These are phyloP conservation scores for Cryptococcus jaspeensis DNA, from an alignment of 1,284 basidiomycete species.

Conservation along the genomic window DNA sequence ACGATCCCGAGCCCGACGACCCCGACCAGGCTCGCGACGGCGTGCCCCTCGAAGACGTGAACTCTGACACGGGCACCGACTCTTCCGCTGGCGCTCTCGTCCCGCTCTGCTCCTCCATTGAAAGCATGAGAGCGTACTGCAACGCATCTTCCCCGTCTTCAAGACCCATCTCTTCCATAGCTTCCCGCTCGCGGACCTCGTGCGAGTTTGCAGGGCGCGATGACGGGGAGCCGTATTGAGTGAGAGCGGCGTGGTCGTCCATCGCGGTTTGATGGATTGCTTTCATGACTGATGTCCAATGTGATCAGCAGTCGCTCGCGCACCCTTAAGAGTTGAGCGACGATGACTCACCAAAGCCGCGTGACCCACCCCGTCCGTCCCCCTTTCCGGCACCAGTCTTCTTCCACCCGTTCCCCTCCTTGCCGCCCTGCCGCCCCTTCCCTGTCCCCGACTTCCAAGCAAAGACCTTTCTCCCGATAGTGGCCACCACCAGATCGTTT, in stretches of 20 bases:
- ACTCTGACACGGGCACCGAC: slow-evolving; percentile 3
- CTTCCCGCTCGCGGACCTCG: slow-evolving; percentile 22
- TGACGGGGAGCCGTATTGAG: slow-evolving; percentile 4
- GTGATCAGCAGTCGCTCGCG: not conserved
- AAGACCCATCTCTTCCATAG: slow-evolving; percentile 39
- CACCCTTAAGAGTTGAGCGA: not conserved
- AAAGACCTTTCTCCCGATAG: slow-evolving; percentile 43
- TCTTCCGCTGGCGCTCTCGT: not conserved
- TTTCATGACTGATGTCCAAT: slow-evolving; percentile 25
- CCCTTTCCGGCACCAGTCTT: slow-evolving; percentile 24
- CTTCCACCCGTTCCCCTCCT: slow-evolving; percentile 27
- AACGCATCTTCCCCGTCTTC: slow-evolving; percentile 43
- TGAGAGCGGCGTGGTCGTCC: slow-evolving; percentile 31
- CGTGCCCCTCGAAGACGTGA: not conserved
- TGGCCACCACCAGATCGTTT: slow-evolving; percentile 46
- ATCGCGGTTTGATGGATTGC: slow-evolving; percentile 33
- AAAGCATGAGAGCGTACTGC: slow-evolving; percentile 45
- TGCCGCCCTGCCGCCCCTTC: slow-evolving; percentile 37
- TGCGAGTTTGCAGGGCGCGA: slow-evolving; percentile 1
- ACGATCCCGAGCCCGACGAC: not conserved
- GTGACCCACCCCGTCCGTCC: slow-evolving; percentile 21
- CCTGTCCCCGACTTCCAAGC: slow-evolving; percentile 46
- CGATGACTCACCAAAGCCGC: slow-evolving; percentile 21
- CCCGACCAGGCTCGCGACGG: not conserved
- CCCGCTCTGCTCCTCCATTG: slow-evolving; percentile 27